Evolutionary conservation across 2,329 filamentous ascomycete species (phyloP).

Genomic region (Hypoxylon sp.): DNA sequence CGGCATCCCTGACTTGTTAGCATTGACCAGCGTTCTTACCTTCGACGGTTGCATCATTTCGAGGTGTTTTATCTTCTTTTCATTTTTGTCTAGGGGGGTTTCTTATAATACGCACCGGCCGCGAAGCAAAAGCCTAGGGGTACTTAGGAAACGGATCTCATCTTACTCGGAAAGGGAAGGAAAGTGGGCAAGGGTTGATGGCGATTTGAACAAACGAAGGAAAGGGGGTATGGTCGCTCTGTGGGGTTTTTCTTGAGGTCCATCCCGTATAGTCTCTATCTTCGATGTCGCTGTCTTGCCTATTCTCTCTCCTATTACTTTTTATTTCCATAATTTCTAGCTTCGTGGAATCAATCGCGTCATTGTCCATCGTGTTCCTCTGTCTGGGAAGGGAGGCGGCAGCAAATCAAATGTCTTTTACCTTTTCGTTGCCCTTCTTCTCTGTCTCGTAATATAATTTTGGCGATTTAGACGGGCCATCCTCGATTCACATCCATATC

Average conservation of each 20-base stretch:
- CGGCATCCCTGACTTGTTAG: slow-evolving; percentile 41
- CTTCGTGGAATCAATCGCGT: slow-evolving; percentile 15
- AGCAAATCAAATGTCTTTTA: slow-evolving; percentile 19
- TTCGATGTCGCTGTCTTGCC: slow-evolving; percentile 16
- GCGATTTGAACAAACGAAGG: slow-evolving; percentile 19
- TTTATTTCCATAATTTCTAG: slow-evolving; percentile 6
- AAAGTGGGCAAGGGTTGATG: slow-evolving; percentile 27
- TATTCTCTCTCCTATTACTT: slow-evolving; percentile 5
- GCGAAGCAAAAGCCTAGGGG: slow-evolving; percentile 41
- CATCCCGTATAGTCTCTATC: slow-evolving; percentile 26
- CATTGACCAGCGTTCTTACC: slow-evolving; percentile 40
- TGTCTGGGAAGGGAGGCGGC: slow-evolving; percentile 1
- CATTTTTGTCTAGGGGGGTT: slow-evolving; percentile 20
- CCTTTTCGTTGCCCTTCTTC: slow-evolving; percentile 5
- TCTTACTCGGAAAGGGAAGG: slow-evolving; percentile 20
- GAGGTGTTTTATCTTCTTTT: slow-evolving; percentile 31
- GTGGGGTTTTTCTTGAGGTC: slow-evolving; percentile 20
- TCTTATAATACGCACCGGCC: slow-evolving; percentile 30
- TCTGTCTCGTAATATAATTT: slow-evolving; percentile 36
- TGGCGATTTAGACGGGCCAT: slow-evolving; percentile 43
- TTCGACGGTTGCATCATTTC: slow-evolving; percentile 39
- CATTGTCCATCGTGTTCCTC: slow-evolving; percentile 10
- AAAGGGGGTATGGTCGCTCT: slow-evolving; percentile 16
- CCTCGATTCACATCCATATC: slow-evolving; percentile 44
- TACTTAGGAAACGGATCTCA: slow-evolving; percentile 33